Evolutionary conservation across 1,284 basidiomycete genomes (phyloP).

Genomic region (Singerocomus rubriflavus): DNA sequence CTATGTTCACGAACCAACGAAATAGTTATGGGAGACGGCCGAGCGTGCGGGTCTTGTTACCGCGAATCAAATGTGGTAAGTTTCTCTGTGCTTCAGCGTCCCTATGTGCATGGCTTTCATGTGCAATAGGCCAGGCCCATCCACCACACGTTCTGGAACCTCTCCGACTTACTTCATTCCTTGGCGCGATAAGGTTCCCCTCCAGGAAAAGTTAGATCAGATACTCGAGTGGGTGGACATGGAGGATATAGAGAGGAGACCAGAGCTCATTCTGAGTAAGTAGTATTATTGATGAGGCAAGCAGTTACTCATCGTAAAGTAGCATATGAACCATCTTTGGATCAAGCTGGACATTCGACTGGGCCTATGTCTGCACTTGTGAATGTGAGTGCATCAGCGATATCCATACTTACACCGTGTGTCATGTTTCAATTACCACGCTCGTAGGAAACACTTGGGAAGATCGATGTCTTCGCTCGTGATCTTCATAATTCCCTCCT

Average conservation of each 20-base stretch:
- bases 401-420: background rate
- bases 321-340: constrained; percentile 77
- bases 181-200: constrained; percentile 58
- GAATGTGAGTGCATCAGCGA: constrained; percentile 47
- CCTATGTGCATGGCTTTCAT: background rate
- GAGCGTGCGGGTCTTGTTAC: constrained; percentile 69
- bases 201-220: constrained; percentile 69
- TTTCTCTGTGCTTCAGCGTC: constrained; percentile 10
- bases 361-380: constrained; percentile 75
- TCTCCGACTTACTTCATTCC: constrained; percentile 74
- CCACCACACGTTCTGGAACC: constrained; percentile 60
- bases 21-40: constrained; percentile 87
- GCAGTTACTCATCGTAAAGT: constrained; percentile 5
- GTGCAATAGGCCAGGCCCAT: constrained; percentile 72
- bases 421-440: background rate
- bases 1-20: constrained; percentile 1
- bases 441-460: constrained; percentile 56
- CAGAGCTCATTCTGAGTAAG: constrained; percentile 76
- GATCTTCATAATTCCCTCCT: constrained; percentile 61
- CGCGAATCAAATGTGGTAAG: constrained; percentile 88
- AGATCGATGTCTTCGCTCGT: constrained; percentile 76
- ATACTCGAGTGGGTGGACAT: constrained; percentile 78
- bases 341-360: constrained; percentile 77
- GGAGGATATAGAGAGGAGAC: constrained; percentile 58
- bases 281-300: constrained; percentile 1